phyloP scores from a whole-genome alignment of 768 basidiomycete species.

The Calocera cornea region DNA sequence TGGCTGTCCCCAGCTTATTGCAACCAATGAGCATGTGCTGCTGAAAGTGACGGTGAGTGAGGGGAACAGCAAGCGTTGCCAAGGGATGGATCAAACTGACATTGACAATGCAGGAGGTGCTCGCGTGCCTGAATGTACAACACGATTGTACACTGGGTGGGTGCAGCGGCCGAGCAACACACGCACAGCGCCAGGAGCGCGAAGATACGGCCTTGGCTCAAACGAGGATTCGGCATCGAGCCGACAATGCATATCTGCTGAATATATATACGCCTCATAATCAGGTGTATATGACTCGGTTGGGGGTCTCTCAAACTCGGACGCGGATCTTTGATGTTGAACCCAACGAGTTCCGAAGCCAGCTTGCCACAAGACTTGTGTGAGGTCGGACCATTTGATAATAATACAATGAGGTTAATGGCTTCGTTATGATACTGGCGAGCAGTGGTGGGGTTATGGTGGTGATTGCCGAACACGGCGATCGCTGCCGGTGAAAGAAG shows the following conservation, averaged over 20 bases:
- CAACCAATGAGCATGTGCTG: background rate
- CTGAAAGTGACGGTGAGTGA: background rate
- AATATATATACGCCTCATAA: conserved; percentile 12
- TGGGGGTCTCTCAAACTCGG: too few species aligned
- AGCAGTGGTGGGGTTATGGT: too few species aligned
- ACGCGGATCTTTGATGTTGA: too few species aligned
- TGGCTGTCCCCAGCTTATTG: background rate
- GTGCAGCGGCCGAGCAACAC: background rate
- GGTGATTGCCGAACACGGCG: too few species aligned
- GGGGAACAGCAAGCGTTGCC: background rate
- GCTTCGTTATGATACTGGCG: too few species aligned
- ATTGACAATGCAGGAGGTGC: background rate
- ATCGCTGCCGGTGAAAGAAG: too few species aligned
- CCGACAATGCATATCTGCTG: conserved; percentile 14
- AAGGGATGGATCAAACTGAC: background rate
- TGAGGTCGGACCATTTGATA: too few species aligned
- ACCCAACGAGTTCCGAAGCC: too few species aligned
- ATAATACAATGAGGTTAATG: too few species aligned
- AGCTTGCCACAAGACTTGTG: too few species aligned
- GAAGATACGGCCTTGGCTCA: background rate
- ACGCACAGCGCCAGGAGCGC: conserved; percentile 10
- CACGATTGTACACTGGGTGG: conserved; percentile 15
- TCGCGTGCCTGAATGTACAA: conserved; percentile 12
- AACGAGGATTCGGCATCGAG: conserved; percentile 9
- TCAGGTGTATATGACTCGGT: too few species aligned